phyloP scores from a whole-genome alignment of 805 yeast species.

The Limtongia smithiae region DNA sequence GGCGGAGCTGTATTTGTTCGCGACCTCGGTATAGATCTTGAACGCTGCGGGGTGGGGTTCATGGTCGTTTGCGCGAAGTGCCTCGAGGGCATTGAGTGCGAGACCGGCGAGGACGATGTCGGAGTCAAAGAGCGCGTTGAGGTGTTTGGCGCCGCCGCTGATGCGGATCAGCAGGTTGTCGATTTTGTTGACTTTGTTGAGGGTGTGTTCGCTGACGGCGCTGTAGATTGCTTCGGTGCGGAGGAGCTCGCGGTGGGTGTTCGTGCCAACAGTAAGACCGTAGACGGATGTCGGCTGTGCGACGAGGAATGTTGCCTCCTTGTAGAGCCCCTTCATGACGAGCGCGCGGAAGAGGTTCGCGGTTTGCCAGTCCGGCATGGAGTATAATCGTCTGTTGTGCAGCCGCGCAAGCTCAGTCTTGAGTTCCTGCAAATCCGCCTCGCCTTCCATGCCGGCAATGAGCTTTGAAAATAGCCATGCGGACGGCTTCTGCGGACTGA shows the following conservation, averaged over 20 bases:
- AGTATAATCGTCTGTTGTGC: not conserved
- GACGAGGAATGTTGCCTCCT: not conserved
- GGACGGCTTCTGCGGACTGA: constrained; percentile 4
- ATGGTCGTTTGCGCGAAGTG: constrained; percentile 1
- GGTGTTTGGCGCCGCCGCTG: too few relatives aligned
- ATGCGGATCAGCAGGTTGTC: not conserved
- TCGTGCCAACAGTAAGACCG: not conserved
- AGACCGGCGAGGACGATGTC: not conserved
- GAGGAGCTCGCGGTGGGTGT: not conserved
- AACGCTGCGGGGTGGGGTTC: not conserved
- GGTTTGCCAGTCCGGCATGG: constrained; percentile 12
- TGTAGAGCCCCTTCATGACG: constrained; percentile 6
- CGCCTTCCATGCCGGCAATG: not conserved
- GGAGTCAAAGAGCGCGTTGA: not conserved
- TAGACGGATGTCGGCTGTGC: not conserved
- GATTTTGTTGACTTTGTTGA: constrained; percentile 1
- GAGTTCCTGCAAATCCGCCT: constrained; percentile 2
- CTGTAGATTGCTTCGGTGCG: not conserved
- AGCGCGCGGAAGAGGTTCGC: constrained; percentile 8
- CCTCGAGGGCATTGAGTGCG: not conserved
- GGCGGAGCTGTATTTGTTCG: not conserved
- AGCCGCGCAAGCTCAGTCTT: constrained; percentile 3
- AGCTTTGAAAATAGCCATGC: constrained; percentile 1
- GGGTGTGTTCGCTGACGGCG: not conserved
- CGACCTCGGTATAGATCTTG: constrained; percentile 1